phyloP scores from a whole-genome alignment of 2,329 filamentous ascomycete genomes.

The Penicillium fuscoglaucum region DNA sequence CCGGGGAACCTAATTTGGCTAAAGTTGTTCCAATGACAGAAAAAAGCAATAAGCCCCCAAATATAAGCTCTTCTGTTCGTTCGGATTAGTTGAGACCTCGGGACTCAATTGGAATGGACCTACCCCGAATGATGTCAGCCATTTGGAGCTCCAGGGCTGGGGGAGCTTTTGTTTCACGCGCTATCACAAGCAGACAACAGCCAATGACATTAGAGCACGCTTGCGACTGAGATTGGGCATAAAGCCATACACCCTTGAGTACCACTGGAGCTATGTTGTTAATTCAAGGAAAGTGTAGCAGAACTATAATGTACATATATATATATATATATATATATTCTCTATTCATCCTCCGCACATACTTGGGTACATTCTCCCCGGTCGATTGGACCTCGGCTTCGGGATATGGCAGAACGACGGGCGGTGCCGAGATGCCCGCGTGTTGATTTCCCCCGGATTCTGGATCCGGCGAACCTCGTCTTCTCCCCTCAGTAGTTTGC shows the following conservation, averaged over 20 bases:
- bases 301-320: neutral
- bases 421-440: constrained; percentile 33
- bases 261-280: neutral
- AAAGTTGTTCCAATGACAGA: neutral
- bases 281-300: neutral
- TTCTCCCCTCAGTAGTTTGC: constrained; percentile 11
- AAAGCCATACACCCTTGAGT: neutral
- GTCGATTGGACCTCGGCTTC: constrained; percentile 38
- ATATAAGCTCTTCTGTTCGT: neutral
- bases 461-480: constrained; percentile 23
- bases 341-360: neutral
- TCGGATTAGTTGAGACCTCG: neutral
- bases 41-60: too few species aligned
- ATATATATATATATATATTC: neutral
- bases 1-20: neutral
- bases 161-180: neutral
- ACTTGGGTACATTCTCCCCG: neutral
- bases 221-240: neutral
- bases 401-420: constrained; percentile 35
- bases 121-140: neutral
- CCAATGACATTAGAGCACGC: constrained; percentile 1
- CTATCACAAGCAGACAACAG: constrained; percentile 8
- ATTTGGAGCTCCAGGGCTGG: neutral
- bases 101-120: neutral
- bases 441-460: constrained; percentile 35